phyloP scores from a whole-genome alignment of 1,139 yeast species.

The Taphrina pruni region DNA sequence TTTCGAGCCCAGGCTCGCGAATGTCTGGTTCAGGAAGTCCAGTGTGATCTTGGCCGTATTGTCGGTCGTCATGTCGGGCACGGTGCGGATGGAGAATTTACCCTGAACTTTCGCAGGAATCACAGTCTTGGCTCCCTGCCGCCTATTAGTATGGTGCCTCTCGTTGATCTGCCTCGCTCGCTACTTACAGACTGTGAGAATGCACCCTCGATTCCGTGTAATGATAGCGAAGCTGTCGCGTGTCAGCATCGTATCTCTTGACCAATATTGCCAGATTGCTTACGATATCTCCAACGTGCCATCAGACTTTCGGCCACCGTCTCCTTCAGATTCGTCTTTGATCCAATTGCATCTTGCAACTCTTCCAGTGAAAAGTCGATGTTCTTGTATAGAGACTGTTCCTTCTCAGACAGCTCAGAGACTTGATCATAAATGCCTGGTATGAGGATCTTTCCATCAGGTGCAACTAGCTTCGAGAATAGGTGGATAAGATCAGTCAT shows the following conservation, averaged over 20 bases:
- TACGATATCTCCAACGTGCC: slow-evolving; percentile 87
- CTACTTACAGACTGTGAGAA: slow-evolving; percentile 58
- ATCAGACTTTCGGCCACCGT: slow-evolving; percentile 82
- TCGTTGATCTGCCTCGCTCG: too few relatives aligned
- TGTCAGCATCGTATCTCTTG: slow-evolving; percentile 56
- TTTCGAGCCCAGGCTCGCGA: slow-evolving; percentile 72
- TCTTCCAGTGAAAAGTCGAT: slow-evolving; percentile 87
- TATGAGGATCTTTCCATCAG: slow-evolving; percentile 78
- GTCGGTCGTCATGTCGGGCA: slow-evolving; percentile 84
- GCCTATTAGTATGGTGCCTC: slow-evolving; percentile 48
- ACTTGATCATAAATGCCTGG: slow-evolving; percentile 94
- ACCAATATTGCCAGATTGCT: not conserved
- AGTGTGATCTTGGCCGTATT: slow-evolving; percentile 79
- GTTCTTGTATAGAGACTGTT: slow-evolving; percentile 75
- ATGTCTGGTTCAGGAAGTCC: slow-evolving; percentile 69
- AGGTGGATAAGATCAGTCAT: slow-evolving; percentile 85
- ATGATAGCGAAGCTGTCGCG: slow-evolving; percentile 69
- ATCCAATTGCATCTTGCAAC: slow-evolving; percentile 85
- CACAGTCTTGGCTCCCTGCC: slow-evolving; percentile 96
- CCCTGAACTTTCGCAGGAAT: slow-evolving; percentile 94
- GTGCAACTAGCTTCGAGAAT: slow-evolving; percentile 69
- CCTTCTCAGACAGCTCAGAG: slow-evolving; percentile 80
- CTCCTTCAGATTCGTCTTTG: slow-evolving; percentile 77
- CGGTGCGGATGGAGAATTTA: slow-evolving; percentile 95
- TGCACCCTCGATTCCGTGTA: slow-evolving; percentile 98